Evolutionary conservation across 768 basidiomycete genomes (phyloP).

Genomic region (Galerina sulciceps): DNA sequence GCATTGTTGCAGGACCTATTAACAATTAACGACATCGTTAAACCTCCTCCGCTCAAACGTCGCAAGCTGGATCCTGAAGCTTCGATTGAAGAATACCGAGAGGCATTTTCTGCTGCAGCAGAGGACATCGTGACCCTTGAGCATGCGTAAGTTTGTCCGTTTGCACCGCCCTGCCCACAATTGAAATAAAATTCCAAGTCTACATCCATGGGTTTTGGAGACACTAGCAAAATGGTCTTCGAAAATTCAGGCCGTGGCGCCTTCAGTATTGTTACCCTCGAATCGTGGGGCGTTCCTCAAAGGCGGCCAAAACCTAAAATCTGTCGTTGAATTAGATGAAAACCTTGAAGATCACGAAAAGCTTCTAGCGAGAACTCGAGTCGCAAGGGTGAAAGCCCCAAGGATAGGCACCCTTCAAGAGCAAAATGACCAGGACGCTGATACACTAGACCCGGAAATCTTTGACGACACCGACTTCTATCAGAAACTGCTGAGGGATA

Average conservation of each 20-base stretch:
- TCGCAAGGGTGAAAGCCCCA: slow-evolving; percentile 51
- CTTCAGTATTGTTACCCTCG: slow-evolving; percentile 71
- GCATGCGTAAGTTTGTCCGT: slow-evolving; percentile 45
- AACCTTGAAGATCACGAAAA: slow-evolving; percentile 61
- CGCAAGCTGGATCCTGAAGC: slow-evolving; percentile 43
- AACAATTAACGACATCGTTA: slow-evolving; percentile 48
- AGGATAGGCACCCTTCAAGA: slow-evolving; percentile 44
- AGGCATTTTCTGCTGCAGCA: slow-evolving; percentile 48
- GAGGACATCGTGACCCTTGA: slow-evolving; percentile 50
- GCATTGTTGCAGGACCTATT: slow-evolving; percentile 44
- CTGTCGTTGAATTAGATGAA: slow-evolving; percentile 78
- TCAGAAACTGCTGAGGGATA: slow-evolving; percentile 86
- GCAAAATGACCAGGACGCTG: slow-evolving; percentile 34
- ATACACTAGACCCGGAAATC: slow-evolving; percentile 46
- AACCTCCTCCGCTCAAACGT: slow-evolving; percentile 61
- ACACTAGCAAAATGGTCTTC: slow-evolving; percentile 94
- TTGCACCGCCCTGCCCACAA: not conserved
- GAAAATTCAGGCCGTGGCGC: slow-evolving; percentile 92
- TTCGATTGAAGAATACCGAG: slow-evolving; percentile 31
- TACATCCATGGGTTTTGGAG: slow-evolving; percentile 72
- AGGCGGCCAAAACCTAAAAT: slow-evolving; percentile 59
- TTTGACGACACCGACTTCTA: slow-evolving; percentile 96
- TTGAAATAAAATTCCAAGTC: slow-evolving; percentile 41
- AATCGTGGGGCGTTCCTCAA: slow-evolving; percentile 73
- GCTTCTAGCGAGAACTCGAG: slow-evolving; percentile 65